phyloP scores from a whole-genome alignment of 345 rosid species.

The Salix exigua region DNA sequence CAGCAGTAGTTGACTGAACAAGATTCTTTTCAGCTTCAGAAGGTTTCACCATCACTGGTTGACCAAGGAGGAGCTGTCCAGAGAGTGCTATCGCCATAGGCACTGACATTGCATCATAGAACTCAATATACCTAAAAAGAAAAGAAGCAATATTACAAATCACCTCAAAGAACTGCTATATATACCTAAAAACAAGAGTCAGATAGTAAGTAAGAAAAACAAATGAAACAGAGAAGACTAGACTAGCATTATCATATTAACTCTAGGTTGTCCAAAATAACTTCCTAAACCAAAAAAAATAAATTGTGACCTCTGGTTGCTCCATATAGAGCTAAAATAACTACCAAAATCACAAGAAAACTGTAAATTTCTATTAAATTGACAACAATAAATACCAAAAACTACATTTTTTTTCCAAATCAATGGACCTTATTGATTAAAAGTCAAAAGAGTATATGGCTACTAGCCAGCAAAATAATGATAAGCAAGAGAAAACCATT shows the following conservation, averaged over 20 bases:
- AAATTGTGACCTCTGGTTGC: not conserved
- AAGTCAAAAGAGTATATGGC: not conserved
- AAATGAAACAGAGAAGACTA: not conserved
- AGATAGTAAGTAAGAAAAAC: not conserved
- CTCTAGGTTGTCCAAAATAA: not conserved
- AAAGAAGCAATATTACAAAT: conserved; percentile 26
- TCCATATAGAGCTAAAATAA: not conserved
- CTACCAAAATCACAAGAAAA: not conserved
- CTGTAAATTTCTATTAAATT: not conserved
- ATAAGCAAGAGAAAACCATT: not conserved
- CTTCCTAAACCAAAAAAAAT: not conserved
- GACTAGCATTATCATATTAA: not conserved
- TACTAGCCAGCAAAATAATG: not conserved
- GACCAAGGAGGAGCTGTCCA: conserved; percentile 95
- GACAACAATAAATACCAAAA: not conserved
- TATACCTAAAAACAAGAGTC: conserved; percentile 52
- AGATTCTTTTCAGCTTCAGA: conserved; percentile 99
- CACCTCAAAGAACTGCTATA: conserved; percentile 86
- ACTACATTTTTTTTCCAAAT: not conserved
- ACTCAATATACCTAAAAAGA: conserved; percentile 75
- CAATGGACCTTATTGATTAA: not conserved
- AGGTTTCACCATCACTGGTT: conserved; percentile 96
- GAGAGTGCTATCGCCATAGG: conserved; percentile 99
- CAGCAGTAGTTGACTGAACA: conserved; percentile 81
- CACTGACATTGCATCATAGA: conserved; percentile 96